phyloP scores from a whole-genome alignment of 2,329 filamentous ascomycete species.

The Grosmannia huntii region DNA sequence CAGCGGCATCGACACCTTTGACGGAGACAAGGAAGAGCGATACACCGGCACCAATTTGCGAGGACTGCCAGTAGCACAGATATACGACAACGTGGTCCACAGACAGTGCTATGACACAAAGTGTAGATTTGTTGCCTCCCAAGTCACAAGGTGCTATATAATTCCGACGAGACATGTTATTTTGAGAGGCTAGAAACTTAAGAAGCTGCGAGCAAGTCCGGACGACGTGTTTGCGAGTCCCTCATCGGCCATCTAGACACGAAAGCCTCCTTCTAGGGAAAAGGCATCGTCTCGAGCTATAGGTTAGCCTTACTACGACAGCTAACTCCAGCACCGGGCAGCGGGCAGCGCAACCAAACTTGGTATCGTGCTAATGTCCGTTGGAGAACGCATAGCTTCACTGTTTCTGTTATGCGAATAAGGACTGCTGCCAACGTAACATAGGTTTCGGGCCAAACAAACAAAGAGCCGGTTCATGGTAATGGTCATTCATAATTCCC shows the following conservation, averaged over 20 bases:
- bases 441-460: not conserved
- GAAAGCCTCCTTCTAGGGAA: no score
- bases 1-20: not conserved
- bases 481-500: slow-evolving; percentile 6
- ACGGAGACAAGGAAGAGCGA: not conserved
- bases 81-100: not conserved
- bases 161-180: not conserved
- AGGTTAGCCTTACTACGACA: no score
- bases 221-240: no score
- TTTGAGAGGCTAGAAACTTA: no score
- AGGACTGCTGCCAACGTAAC: not conserved
- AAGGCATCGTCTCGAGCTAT: no score
- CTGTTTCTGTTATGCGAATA: not conserved
- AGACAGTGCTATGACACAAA: not conserved
- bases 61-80: slow-evolving; percentile 21
- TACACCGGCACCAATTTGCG: slow-evolving; percentile 16
- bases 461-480: not conserved
- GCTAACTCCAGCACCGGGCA: not conserved
- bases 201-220: no score
- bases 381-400: not conserved
- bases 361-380: not conserved
- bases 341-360: not conserved
- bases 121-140: no score
- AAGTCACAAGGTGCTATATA: no score
- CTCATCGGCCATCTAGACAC: not conserved